Base-by-base conservation (phyloP, 345 rosid species). In the Toxicodendron radicans region DNA sequence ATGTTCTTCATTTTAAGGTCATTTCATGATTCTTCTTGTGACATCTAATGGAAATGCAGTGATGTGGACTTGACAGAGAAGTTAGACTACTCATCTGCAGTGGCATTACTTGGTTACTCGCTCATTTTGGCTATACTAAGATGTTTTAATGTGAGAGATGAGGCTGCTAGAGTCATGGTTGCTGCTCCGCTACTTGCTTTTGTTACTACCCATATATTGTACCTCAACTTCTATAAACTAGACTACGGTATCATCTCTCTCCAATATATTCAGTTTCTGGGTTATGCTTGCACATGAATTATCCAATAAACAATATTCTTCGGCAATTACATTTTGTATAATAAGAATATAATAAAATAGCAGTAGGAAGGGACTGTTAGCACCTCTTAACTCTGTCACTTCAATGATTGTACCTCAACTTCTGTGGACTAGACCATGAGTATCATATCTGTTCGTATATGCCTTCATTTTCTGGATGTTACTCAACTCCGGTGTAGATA, bases 21-120 rank as follows among this genome's bases (percentile, higher is more conserved):
- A 52, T 54, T 48, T 69, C 48, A 18, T 56, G 18, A 62, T 48
- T 58, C 49, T 75, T 73, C 32, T 64, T 23, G 20, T 66, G 43
- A 65, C 5, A 10, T 73, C 74, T 77, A 27, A 35, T 74, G 81
- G 71, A 67, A 61, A 70, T 45, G 66, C 76, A 85, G 88, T 73
- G 94, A 88, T 81, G 87, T 88, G 70, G 93, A 90, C 70, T 71
- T 90, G 80, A 87, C 97, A 51, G 97, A 92, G 86, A 88, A 78
- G 70, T 78, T 92, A 59, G 90, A 90, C 80, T 90, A 82, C 81
- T 90, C 97, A 72, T 90, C 91, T 21, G 92, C 97, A 24, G 83
- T 90, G 73, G 95, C 95, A 27, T 73, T 86, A 64, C 83, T 92
- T 14, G 97, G 97, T 52, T 92, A 77, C 83, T 81, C 93, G 13